A percentile compares a stretch with the other conserved stretches of the same genome.
phyloP scores from a whole-genome alignment of 441 rosid species.

The Populus trichocarpa region DNA sequence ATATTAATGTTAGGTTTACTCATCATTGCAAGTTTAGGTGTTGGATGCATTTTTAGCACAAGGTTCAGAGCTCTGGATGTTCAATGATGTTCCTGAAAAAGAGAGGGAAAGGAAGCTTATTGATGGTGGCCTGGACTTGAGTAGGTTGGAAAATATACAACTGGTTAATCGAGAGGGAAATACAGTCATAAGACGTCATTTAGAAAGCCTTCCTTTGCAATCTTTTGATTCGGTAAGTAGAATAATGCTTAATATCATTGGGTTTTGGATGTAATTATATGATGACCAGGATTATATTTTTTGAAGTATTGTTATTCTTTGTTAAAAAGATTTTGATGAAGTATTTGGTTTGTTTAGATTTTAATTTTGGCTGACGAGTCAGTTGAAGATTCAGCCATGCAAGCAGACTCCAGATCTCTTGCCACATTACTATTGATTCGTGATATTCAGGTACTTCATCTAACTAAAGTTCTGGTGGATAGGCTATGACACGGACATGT shows the following conservation, averaged over 20 bases:
- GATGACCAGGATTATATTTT: background rate
- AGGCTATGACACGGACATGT: background rate
- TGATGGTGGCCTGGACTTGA: constrained; percentile 66
- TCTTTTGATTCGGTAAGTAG: constrained; percentile 67
- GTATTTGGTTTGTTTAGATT: constrained; percentile 38
- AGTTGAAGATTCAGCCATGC: constrained; percentile 79
- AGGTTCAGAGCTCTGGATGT: constrained; percentile 83
- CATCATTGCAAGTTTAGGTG: constrained; percentile 38
- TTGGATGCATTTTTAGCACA: constrained; percentile 68
- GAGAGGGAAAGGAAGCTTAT: constrained; percentile 68
- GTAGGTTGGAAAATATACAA: constrained; percentile 54
- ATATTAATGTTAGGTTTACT: constrained; percentile 2
- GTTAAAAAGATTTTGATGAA: background rate
- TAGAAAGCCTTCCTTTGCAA: constrained; percentile 77
- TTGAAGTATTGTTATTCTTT: background rate
- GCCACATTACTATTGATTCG: constrained; percentile 68
- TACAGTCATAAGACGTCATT: constrained; percentile 70
- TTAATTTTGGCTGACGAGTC: constrained; percentile 76
- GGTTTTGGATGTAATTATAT: background rate
- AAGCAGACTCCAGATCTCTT: constrained; percentile 83
- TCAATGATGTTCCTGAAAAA: constrained; percentile 67
- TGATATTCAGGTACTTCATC: constrained; percentile 62
- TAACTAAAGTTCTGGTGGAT: background rate
- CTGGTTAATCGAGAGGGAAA: constrained; percentile 68
- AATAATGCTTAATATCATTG: background rate